These are phyloP conservation scores for Phytophthora cactorum DNA, from an alignment of 352 stramenopile genomes.

Conservation along the genomic window DNA sequence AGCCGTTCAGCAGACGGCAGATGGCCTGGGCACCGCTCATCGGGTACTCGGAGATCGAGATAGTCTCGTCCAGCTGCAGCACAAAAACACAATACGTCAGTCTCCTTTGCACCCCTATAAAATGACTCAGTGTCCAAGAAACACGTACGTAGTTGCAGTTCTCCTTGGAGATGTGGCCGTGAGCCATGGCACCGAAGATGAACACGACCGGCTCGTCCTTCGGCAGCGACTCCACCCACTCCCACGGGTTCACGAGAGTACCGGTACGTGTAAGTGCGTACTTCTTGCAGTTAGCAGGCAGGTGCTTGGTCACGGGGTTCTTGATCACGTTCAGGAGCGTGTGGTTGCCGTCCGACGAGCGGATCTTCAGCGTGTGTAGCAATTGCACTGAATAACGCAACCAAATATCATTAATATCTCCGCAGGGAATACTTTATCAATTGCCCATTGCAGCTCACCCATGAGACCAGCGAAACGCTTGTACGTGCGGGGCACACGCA, in stretches of 20 bases:
- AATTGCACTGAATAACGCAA: slow-evolving; percentile 93
- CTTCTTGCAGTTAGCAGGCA: slow-evolving; percentile 95
- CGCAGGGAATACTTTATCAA: slow-evolving; percentile 8
- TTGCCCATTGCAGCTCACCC: slow-evolving; percentile 58
- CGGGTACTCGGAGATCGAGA: slow-evolving; percentile 98
- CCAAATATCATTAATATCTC: slow-evolving; percentile 35
- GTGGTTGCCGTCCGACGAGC: slow-evolving; percentile 95
- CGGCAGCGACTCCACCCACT: slow-evolving; percentile 93
- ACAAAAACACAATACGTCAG: slow-evolving; percentile 16
- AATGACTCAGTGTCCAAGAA: neutral
- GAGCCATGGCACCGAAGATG: slow-evolving; percentile 97
- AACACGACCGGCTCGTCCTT: slow-evolving; percentile 96
- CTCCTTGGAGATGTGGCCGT: slow-evolving; percentile 96
- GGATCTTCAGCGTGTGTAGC: slow-evolving; percentile 99
- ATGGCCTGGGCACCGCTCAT: slow-evolving; percentile 97
- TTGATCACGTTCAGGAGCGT: slow-evolving; percentile 99
- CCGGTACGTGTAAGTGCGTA: slow-evolving; percentile 96
- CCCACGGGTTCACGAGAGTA: slow-evolving; percentile 94
- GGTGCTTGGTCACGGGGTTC: slow-evolving; percentile 97
- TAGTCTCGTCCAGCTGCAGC: slow-evolving; percentile 93
- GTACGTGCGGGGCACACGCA: slow-evolving; percentile 99
- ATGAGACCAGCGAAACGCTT: slow-evolving; percentile 98
- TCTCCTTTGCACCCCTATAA: neutral
- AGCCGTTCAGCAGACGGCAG: slow-evolving; percentile 95
- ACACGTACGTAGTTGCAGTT: slow-evolving; percentile 95